Evolutionary conservation across 2,329 filamentous ascomycete species (phyloP), one percentile per base, ranked within the genome.

Genomic region (Xylariaceae sp.): DNA sequence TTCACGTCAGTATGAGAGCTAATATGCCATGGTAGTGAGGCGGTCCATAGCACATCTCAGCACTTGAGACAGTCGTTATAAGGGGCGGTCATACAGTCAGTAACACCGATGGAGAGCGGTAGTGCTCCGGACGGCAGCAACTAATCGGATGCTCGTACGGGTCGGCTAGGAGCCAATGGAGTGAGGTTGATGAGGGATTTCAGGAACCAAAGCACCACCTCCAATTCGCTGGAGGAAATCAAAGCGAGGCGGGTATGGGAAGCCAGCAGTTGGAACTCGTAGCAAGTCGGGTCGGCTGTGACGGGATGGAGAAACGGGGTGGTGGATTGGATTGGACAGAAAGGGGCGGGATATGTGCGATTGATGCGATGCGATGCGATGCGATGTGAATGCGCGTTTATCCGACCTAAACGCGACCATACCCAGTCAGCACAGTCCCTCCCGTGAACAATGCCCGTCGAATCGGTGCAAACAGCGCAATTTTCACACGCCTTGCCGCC

Each of bases 11-110:
- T 57, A 52, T 55, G 34, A 18, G 45, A 18, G 54, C 61, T 59
- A 57, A 41, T 41, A 47, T 49, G 10, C n/a, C 18, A 54, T 59
- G n/a, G 57, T 54, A 56, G 18, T 34, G 49, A 10, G 23, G 49
- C 50, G 45, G 48, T 51, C 52, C 51, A 41, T 63, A 23, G 48
- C 30, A 49, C 35, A 63, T 51, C 9, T 30, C 18, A 39, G n/a
- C 5, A 10, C 17, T 54, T 51, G 23, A 48, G 17, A 53, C 35
- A 41, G 13, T 39, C 18, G 51, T 10, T 57, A 44, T 35, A n/a
- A 47, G 61, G 56, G 56, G 49, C 51, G 44, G 37, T 49, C 56
- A 44, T 55, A 59, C 56, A 59, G 18, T n/a, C 51, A 55, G 34
- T 11, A 50, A 53, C 59, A 49, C 35, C 39, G n/a, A 34, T 15